Evolutionary conservation across 2,329 filamentous ascomycete genomes (phyloP).

Genomic region (Botrytis sinoallii): DNA sequence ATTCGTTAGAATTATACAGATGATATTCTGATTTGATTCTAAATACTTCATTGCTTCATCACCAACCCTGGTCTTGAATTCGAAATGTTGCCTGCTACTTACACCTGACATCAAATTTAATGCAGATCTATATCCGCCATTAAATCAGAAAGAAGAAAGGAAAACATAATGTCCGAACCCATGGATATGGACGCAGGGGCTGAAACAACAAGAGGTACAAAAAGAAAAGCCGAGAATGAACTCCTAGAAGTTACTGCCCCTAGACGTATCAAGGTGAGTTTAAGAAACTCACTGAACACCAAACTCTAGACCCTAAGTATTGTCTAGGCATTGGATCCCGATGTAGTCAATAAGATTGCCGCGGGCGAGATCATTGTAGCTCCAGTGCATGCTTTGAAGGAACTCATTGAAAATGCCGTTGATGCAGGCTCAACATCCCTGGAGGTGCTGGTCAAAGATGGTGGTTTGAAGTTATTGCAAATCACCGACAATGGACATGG

Average conservation of each 20-base stretch:
- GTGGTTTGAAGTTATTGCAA: slow-evolving; percentile 89
- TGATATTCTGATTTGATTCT: neutral
- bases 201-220: slow-evolving; percentile 38
- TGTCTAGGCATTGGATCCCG: slow-evolving; percentile 76
- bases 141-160: neutral
- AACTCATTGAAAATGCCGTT: slow-evolving; percentile 94
- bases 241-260: slow-evolving; percentile 42
- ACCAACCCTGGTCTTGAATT: neutral
- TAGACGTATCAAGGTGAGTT: slow-evolving; percentile 47
- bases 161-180: slow-evolving; percentile 31
- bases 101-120: neutral
- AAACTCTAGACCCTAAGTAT: slow-evolving; percentile 27
- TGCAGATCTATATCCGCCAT: neutral
- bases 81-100: neutral
- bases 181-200: slow-evolving; percentile 44
- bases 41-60: neutral
- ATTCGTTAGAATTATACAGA: neutral
- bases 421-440: slow-evolving; percentile 93
- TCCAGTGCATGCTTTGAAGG: slow-evolving; percentile 92
- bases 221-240: slow-evolving; percentile 49
- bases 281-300: neutral
- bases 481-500: slow-evolving; percentile 97
- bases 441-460: slow-evolving; percentile 91
- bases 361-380: slow-evolving; percentile 98
- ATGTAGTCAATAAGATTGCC: slow-evolving; percentile 98